A percentile compares a stretch with the other conserved stretches of the same genome.
Conservation (phyloP, 305 asterid species). For the Ilex paraguariensis region DNA sequence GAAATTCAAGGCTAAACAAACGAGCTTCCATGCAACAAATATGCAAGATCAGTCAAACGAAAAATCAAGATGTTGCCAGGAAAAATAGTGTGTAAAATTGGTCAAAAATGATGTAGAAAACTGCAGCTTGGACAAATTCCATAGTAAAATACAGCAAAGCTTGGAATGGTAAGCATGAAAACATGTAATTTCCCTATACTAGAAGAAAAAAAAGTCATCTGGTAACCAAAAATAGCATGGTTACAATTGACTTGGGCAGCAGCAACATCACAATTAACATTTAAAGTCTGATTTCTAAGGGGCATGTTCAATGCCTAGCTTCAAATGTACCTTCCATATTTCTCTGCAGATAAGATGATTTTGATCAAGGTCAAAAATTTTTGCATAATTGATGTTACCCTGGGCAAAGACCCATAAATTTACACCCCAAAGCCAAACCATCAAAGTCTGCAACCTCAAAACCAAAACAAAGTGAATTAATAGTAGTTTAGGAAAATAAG, state of each 20-base stretch:
- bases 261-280: background rate
- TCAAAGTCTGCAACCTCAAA: constrained; percentile 63
- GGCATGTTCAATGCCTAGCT: background rate
- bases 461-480: constrained; percentile 16
- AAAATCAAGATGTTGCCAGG: too few relatives aligned
- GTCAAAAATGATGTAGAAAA: too few relatives aligned
- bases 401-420: constrained; percentile 87
- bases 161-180: too few relatives aligned
- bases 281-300: background rate
- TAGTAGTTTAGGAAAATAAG: constrained; percentile 8
- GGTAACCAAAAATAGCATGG: constrained; percentile 7
- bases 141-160: too few relatives aligned
- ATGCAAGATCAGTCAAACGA: too few relatives aligned
- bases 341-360: constrained; percentile 86
- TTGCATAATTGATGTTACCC: constrained; percentile 69
- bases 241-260: constrained; percentile 2
- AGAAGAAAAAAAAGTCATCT: background rate
- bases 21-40: too few relatives aligned
- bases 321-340: constrained; percentile 81
- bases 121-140: too few relatives aligned
- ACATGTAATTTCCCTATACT: too few relatives aligned
- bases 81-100: too few relatives aligned
- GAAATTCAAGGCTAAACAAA: too few relatives aligned
- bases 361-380: constrained; percentile 89
- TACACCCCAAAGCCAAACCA: constrained; percentile 97